Evolutionary conservation across 306 rosid genomes (phyloP).

Genomic region (Chamaecrista fasciculata): DNA sequence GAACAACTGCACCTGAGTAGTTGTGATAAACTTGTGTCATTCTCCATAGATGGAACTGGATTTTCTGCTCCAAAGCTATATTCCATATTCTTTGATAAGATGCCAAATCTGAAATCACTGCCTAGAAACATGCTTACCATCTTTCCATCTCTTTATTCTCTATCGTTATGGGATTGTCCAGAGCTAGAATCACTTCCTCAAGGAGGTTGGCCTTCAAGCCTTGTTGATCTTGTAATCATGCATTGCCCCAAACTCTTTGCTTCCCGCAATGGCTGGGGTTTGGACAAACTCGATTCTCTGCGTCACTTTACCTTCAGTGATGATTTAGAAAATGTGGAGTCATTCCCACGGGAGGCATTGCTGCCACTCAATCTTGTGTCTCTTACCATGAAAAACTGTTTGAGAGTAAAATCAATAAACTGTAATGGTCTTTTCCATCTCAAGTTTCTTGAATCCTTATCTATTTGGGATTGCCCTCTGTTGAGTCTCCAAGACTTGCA

Average conservation of each 20-base stretch:
- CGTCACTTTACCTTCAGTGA: not conserved
- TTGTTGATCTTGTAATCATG: not conserved
- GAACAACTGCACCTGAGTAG: not conserved
- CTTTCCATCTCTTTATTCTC: not conserved
- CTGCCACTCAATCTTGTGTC: not conserved
- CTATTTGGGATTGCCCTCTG: fast-evolving
- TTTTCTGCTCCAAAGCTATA: not conserved
- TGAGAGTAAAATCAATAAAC: not conserved
- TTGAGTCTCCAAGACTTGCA: not conserved
- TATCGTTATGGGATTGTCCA: not conserved
- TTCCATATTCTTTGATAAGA: not conserved
- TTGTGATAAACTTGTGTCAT: not conserved
- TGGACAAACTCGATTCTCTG: constrained; percentile 16
- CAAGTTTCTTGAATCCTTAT: not conserved
- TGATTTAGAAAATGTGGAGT: constrained; percentile 11
- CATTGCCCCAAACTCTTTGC: constrained; percentile 19
- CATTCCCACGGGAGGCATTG: constrained; percentile 14
- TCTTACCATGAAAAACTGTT: not conserved
- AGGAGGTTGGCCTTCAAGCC: constrained; percentile 25
- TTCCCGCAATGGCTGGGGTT: constrained; percentile 20
- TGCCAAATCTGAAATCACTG: not conserved
- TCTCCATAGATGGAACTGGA: not conserved
- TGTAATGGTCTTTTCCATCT: not conserved
- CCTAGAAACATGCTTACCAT: not conserved
- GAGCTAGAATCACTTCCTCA: not conserved